Percentiles rank a stretch among this genome's conserved stretches.
These are phyloP conservation scores for Pythium inflatum DNA, from an alignment of 352 stramenopile genomes.

Conservation along the genomic window DNA sequence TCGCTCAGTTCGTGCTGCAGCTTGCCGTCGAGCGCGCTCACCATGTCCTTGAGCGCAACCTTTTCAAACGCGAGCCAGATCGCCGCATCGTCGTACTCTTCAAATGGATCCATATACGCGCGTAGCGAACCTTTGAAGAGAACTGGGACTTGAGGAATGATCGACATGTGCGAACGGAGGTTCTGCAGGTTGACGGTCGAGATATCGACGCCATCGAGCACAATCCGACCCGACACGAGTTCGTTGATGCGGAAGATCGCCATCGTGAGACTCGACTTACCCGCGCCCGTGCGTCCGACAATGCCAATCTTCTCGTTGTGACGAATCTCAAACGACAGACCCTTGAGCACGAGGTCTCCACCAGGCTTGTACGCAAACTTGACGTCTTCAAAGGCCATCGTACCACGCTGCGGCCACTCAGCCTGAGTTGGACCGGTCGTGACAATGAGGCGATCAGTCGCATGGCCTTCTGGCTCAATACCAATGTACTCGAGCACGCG, in stretches of 20 bases:
- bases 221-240: constrained; percentile 55
- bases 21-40: constrained; percentile 22
- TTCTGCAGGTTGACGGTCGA: constrained; percentile 34
- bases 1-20: constrained; percentile 48
- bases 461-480: constrained; percentile 36
- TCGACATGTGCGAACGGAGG: constrained; percentile 39
- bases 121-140: constrained; percentile 90
- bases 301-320: constrained; percentile 77
- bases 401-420: constrained; percentile 70
- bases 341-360: constrained; percentile 49
- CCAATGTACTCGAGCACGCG: constrained; percentile 52
- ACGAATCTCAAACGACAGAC: constrained; percentile 52
- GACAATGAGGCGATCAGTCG: neutral
- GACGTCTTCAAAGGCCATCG: constrained; percentile 80
- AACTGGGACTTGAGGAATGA: constrained; percentile 83
- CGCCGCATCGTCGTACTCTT: constrained; percentile 66
- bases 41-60: constrained; percentile 50
- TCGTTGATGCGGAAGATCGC: constrained; percentile 24
- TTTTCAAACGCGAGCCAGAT: constrained; percentile 74
- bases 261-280: constrained; percentile 28
- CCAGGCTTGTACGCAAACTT: constrained; percentile 75
- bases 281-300: constrained; percentile 13
- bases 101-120: constrained; percentile 88
- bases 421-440: constrained; percentile 21
- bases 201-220: constrained; percentile 51